Base-by-base conservation (phyloP, 129 eudicot genomes). In the Mikania micrantha region DNA sequence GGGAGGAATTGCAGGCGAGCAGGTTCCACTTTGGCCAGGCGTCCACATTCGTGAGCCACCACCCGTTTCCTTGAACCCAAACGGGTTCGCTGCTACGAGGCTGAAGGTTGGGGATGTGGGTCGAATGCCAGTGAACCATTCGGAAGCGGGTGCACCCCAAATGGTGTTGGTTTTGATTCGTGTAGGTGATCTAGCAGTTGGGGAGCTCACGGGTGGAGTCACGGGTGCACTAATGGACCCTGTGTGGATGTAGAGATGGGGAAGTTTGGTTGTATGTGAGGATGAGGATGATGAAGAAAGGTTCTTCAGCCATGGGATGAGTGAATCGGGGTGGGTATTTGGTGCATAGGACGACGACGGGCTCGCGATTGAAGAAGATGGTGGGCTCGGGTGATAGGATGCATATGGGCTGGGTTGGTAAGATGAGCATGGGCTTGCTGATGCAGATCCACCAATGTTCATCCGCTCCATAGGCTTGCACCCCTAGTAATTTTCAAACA, bases 171-270 rank as follows among this genome's bases (percentile, higher is more conserved):
- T 57, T 58, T 67, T 76, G 48, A 84, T 40, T 9, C 88, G 82
- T 27, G 72, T 20, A 36, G 95, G 91, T 32, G 89, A 85, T 35
- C 79, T 75, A 39, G 79, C 78, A 20, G 85, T 83, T 49, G 96
- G 96, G 16, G 96, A 85, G 79, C 87, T 81, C 74, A 74, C 53
- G 68, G 95, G 97, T 65, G 97, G 95, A 56, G 97, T 84, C 47
- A 90, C 97, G 0, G 97, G 97, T 19, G 97, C 97, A 60, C 97
- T 90, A 56, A 90, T 82, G 80, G 95, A 84, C 66, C 97, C 97
- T 4, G 80, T 70, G 50, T 82, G 91, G 75, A 79, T 44, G 59
- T 65, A 49, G 45, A 72, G 82, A 61, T 86, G 77, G 24, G 81
- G 85, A 65, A 74, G 66, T 76, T 79, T 85, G 69, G 88, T 21